Conservation (phyloP, 2,329 filamentous ascomycete genomes). For the Neodidymelliopsis sp. region DNA sequence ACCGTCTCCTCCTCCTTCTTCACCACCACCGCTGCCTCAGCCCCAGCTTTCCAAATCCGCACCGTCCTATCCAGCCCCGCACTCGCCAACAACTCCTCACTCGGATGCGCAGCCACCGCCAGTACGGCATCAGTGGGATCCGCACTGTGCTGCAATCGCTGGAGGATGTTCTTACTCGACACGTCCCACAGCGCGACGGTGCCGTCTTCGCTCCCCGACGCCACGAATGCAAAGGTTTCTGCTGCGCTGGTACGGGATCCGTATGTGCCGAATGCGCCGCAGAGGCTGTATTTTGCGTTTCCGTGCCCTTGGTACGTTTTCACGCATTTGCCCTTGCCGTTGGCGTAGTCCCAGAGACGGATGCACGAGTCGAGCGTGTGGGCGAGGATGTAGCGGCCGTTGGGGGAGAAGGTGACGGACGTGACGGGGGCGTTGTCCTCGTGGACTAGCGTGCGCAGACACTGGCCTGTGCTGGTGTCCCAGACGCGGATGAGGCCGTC, state of each 20-base stretch:
- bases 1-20: not conserved
- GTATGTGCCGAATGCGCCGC: slow-evolving; percentile 80
- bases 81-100: slow-evolving; percentile 64
- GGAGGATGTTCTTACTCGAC: slow-evolving; percentile 80
- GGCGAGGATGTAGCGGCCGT: slow-evolving; percentile 90
- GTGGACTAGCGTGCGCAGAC: slow-evolving; percentile 91
- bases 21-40: not conserved
- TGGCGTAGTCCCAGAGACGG: slow-evolving; percentile 93
- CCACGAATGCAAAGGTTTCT: slow-evolving; percentile 67
- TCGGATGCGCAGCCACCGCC: slow-evolving; percentile 65
- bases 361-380: slow-evolving; percentile 91
- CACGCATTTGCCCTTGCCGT: slow-evolving; percentile 85
- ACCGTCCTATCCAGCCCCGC: slow-evolving; percentile 69
- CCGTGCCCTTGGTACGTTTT: slow-evolving; percentile 96
- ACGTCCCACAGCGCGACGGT: slow-evolving; percentile 90
- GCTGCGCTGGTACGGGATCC: slow-evolving; percentile 38
- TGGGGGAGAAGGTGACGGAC: slow-evolving; percentile 90
- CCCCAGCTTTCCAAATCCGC: slow-evolving; percentile 60
- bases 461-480: slow-evolving; percentile 95
- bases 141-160: slow-evolving; percentile 67
- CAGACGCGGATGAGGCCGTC: slow-evolving; percentile 83
- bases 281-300: slow-evolving; percentile 85
- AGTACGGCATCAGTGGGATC: slow-evolving; percentile 66
- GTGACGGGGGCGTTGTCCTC: slow-evolving; percentile 93
- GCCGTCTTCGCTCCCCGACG: slow-evolving; percentile 87